Base-by-base conservation (phyloP, 2,329 filamentous ascomycete species). In the Epichloe glyceriae region DNA sequence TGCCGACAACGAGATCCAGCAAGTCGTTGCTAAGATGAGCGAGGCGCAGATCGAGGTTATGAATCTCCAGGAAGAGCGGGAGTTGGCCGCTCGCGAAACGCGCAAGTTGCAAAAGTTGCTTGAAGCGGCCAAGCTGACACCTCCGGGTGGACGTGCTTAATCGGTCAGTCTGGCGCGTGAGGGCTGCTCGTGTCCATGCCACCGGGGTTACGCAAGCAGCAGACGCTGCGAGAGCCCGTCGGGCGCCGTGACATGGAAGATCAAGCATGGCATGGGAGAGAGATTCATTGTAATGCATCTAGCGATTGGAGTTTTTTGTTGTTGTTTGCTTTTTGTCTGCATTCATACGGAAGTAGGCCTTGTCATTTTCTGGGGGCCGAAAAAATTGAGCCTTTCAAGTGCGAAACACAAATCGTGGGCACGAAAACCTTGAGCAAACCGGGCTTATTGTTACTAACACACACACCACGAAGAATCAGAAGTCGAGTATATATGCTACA, bases 31-130 rank as follows among this genome's bases (percentile, higher is more conserved):
- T 53, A 78, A 80, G 59, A 91, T 94, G 82, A 90, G 86, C 68
- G 73, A 75, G 58, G 85, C 86, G 26, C 87, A 93, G 69, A 86
- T 91, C 56, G 85, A 90, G 67, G 87, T 93, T 44, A 80, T 86
- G 60, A 84, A 88, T 63, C 73, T 94, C 46, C 86, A 90, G 65
- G 79, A 80, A 57, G 80, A 85, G 66, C 76, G 80, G 59, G 87
- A 93, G 61, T 80, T 83, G 57, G 86, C 86, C 20, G 78, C 87
- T 59, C 78, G 80, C 47, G 78, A 85, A 65, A 89, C 86, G 52
- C 76, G 79, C 59, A 77, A 73, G 61, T 73, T 93, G 47, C 83
- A 89, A 63, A 75, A 74, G 51, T 72, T 81, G 56, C 78, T 91
- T 53, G 74, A 80, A 53, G 72, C 74, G 52, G 82, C 86, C 67